Conservation (phyloP, 345 rosid genomes). For the Mallotus nudiflorus region DNA sequence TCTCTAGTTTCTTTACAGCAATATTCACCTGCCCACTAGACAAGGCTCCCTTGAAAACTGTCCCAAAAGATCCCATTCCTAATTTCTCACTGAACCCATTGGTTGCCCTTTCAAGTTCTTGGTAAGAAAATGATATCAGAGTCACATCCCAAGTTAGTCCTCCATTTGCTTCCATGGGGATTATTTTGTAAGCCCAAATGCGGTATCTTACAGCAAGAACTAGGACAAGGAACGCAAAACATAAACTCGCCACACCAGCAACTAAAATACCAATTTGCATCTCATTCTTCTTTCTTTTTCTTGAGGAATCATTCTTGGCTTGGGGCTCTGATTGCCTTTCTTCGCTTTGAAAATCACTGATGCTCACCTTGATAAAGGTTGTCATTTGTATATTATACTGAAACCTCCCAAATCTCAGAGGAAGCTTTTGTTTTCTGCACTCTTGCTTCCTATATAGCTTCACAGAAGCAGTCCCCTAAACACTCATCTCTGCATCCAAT, state of each 20-base stretch:
- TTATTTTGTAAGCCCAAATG: neutral
- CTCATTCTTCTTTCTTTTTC: neutral
- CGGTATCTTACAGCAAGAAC: constrained; percentile 17
- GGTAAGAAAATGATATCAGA: constrained; percentile 19
- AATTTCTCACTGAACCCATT: constrained; percentile 18
- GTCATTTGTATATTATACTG: neutral
- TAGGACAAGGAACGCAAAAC: constrained; percentile 8
- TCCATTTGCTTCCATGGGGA: neutral
- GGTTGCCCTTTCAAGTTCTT: constrained; percentile 25
- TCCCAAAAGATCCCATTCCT: constrained; percentile 23
- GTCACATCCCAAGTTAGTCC: constrained; percentile 8
- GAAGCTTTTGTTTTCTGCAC: no score
- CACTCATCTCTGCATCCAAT: no score
- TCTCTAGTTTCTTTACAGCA: constrained; percentile 26
- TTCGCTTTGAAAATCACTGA: neutral
- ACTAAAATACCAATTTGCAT: neutral
- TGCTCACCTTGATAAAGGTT: neutral
- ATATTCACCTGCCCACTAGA: neutral
- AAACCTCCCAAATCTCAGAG: constrained; percentile 5
- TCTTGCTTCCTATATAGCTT: no score
- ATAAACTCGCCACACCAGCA: neutral
- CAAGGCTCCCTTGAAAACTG: constrained; percentile 28
- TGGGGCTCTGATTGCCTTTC: no score
- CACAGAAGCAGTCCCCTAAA: no score
- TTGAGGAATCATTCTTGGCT: neutral